phyloP scores from a whole-genome alignment of 441 rosid genomes.

The Brassica balearica region DNA sequence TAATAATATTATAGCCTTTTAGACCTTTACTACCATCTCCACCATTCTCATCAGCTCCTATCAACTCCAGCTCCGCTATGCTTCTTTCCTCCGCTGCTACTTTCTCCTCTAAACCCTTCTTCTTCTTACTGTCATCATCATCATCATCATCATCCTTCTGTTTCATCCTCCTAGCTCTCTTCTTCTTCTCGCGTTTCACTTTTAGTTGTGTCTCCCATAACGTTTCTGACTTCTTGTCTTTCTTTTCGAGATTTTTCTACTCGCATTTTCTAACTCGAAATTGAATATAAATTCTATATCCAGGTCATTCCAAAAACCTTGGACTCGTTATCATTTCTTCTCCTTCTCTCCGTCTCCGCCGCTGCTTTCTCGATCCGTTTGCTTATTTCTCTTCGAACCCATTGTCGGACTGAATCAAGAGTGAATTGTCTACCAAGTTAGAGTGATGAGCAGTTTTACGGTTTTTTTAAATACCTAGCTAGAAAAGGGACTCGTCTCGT shows the following conservation, averaged over 20 bases:
- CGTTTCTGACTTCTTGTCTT: conserved; percentile 68
- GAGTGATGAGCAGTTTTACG: no score
- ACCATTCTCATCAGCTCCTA: conserved; percentile 79
- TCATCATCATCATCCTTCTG: conserved; percentile 27
- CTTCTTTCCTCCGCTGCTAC: conserved; percentile 53
- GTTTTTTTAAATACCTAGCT: no score
- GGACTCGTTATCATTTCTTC: not conserved
- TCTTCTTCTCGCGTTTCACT: conserved; percentile 70
- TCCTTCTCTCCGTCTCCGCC: no score
- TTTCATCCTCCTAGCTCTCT: conserved; percentile 67
- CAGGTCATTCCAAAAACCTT: conserved; percentile 64
- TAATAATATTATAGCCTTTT: conserved; percentile 78
- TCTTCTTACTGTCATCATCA: conserved; percentile 52
- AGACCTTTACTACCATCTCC: conserved; percentile 53
- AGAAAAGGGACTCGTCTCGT: no score
- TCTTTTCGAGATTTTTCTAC: conserved; percentile 74
- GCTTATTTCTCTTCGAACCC: no score
- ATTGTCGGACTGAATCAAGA: no score
- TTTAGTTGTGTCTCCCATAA: conserved; percentile 72
- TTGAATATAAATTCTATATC: conserved; percentile 95
- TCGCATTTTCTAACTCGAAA: conserved; percentile 84
- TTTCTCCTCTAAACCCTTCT: conserved; percentile 39
- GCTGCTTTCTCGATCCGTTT: no score
- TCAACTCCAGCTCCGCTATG: conserved; percentile 85
- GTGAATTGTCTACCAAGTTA: no score